Evolutionary conservation across 139 green algal genomes (phyloP).

Genomic region (Volvox africanus): DNA sequence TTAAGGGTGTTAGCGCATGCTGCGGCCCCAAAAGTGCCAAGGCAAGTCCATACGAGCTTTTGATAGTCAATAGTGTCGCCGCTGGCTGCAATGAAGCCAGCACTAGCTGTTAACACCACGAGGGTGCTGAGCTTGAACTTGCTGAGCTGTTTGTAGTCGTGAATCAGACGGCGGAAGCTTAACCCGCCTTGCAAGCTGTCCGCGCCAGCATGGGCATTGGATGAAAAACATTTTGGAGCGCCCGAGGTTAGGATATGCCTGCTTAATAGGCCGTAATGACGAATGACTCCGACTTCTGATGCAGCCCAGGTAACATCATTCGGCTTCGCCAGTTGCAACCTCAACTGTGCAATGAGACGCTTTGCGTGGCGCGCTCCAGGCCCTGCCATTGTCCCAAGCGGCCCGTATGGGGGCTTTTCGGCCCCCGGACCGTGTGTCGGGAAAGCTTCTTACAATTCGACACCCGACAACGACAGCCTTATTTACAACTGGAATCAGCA

Average conservation of each 20-base stretch:
- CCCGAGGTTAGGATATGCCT: not conserved
- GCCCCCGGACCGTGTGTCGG: not conserved
- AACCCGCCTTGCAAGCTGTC: not conserved
- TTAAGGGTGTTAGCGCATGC: conserved; percentile 97
- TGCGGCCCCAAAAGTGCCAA: conserved; percentile 90
- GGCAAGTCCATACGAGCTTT: conserved; percentile 81
- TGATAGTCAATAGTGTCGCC: conserved; percentile 75
- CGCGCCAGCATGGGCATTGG: not conserved
- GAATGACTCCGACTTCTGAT: not conserved
- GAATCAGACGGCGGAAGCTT: conserved; percentile 52
- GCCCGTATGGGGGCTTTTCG: not conserved
- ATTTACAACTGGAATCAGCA: no score
- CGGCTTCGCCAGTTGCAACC: not conserved
- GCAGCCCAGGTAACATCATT: not conserved
- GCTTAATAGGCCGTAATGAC: not conserved
- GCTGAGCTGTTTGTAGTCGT: conserved; percentile 88
- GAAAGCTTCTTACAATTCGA: conserved; percentile 7
- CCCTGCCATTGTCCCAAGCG: not conserved
- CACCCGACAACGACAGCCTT: not conserved
- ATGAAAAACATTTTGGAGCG: not conserved
- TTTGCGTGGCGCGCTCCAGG: not conserved
- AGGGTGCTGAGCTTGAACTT: conserved; percentile 91
- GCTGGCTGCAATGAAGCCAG: conserved; percentile 90
- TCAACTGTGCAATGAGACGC: not conserved
- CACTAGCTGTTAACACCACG: conserved; percentile 89